phyloP scores from a whole-genome alignment of 805 yeast species.

The Kluyveromyces wickerhamii region DNA sequence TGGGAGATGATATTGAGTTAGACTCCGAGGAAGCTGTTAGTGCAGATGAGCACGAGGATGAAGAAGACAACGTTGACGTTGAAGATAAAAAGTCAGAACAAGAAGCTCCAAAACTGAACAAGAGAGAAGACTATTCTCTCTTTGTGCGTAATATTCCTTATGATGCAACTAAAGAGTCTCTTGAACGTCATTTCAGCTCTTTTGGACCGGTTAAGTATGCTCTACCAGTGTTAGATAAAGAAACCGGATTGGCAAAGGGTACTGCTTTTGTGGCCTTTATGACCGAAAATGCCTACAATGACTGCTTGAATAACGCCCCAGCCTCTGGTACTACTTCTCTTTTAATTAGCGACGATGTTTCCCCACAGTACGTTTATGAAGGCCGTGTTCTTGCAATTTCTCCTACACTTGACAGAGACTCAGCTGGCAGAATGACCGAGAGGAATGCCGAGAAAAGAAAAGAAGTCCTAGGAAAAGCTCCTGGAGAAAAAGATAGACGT shows the following conservation, averaged over 20 bases:
- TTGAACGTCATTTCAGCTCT: conserved; percentile 65
- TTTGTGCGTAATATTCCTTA: conserved; percentile 93
- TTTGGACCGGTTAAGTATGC: conserved; percentile 92
- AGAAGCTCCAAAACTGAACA: conserved; percentile 41
- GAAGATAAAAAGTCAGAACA: conserved; percentile 26
- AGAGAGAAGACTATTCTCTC: conserved; percentile 61
- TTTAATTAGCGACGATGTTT: conserved; percentile 86
- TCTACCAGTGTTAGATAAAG: conserved; percentile 81
- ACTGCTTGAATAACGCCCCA: conserved; percentile 76
- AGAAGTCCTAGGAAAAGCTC: conserved; percentile 71
- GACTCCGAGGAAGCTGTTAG: conserved; percentile 24
- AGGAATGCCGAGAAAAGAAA: conserved; percentile 65
- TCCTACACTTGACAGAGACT: conserved; percentile 78
- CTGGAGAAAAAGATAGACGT: conserved; percentile 74
- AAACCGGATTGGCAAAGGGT: conserved; percentile 82
- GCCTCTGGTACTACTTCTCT: conserved; percentile 53
- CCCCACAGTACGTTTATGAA: conserved; percentile 81
- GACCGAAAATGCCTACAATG: conserved; percentile 49
- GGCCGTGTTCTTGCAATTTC: conserved; percentile 83
- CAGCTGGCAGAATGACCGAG: conserved; percentile 69
- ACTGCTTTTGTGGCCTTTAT: conserved; percentile 90
- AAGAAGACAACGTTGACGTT: conserved; percentile 29
- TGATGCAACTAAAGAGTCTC: conserved; percentile 76
- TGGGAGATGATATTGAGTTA: conserved; percentile 21
- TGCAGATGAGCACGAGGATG: conserved; percentile 28